Evolutionary conservation across 768 basidiomycete genomes (phyloP).

Genomic region (Ramaria sp.): DNA sequence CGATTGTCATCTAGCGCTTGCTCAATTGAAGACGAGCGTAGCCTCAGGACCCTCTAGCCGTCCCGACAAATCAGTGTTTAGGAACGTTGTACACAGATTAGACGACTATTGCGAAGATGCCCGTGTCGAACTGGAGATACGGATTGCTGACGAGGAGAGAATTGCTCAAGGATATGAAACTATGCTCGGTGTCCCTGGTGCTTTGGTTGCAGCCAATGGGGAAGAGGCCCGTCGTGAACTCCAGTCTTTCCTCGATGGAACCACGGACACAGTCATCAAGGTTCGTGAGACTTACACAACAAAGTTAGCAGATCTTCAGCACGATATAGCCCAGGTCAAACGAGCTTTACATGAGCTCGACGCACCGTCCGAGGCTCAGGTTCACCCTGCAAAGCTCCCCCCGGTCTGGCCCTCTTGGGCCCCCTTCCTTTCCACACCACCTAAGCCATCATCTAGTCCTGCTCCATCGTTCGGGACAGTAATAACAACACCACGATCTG

Average conservation of each 20-base stretch:
- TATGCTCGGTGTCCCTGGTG: constrained; percentile 49
- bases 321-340: constrained; percentile 67
- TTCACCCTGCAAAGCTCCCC: constrained; percentile 10
- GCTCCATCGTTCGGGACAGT: constrained; percentile 60
- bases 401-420: constrained; percentile 41
- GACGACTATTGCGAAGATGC: constrained; percentile 70
- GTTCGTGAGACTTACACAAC: constrained; percentile 36
- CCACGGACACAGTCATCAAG: constrained; percentile 34
- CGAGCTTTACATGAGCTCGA: constrained; percentile 38
- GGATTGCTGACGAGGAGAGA: constrained; percentile 59
- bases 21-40: constrained; percentile 34
- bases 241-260: constrained; percentile 44
- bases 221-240: constrained; percentile 39
- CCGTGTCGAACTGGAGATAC: constrained; percentile 75
- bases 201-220: constrained; percentile 20
- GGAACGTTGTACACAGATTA: constrained; percentile 46
- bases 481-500: constrained; percentile 52
- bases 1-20: constrained; percentile 58
- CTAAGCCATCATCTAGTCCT: constrained; percentile 31
- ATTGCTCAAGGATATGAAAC: constrained; percentile 57
- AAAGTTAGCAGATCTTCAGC: constrained; percentile 64
- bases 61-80: constrained; percentile 24
- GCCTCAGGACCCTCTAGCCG: constrained; percentile 7
- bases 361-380: constrained; percentile 9
- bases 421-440: constrained; percentile 32